Conservation (phyloP, 1,284 basidiomycete genomes). For the Ceratobasidium sp. region DNA sequence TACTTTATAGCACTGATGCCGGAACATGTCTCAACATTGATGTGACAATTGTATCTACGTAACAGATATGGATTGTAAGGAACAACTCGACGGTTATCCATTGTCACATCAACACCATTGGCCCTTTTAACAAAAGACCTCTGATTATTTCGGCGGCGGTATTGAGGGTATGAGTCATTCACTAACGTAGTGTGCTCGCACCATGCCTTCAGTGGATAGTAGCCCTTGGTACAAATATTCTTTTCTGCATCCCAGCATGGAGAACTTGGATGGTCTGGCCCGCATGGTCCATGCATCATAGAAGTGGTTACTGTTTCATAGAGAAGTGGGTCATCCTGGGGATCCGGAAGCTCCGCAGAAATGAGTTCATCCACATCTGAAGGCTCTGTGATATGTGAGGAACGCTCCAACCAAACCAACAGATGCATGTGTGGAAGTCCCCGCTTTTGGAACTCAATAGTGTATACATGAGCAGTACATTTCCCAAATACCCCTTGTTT, state of each 20-base stretch:
- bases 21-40: conserved; percentile 59
- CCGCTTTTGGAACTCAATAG: conserved; percentile 64
- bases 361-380: conserved; percentile 58
- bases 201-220: conserved; percentile 55
- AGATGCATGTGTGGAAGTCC: conserved; percentile 63
- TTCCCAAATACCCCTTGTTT: conserved; percentile 54
- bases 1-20: conserved; percentile 58
- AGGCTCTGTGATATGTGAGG: conserved; percentile 52
- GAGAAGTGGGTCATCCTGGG: conserved; percentile 54
- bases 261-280: conserved; percentile 51
- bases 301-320: conserved; percentile 52
- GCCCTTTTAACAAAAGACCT: background rate
- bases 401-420: conserved; percentile 56
- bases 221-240: conserved; percentile 58
- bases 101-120: background rate
- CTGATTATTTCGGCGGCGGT: conserved; percentile 33
- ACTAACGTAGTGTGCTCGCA: conserved; percentile 53
- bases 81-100: conserved; percentile 57
- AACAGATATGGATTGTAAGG: conserved; percentile 55
- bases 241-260: conserved; percentile 55
- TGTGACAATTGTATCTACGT: conserved; percentile 58
- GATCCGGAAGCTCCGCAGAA: conserved; percentile 59
- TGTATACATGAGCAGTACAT: conserved; percentile 56
- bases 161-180: conserved; percentile 56
- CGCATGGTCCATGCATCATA: conserved; percentile 64